phyloP scores from a whole-genome alignment of 2,329 filamentous ascomycete species.

The Coleophoma cylindrospora region DNA sequence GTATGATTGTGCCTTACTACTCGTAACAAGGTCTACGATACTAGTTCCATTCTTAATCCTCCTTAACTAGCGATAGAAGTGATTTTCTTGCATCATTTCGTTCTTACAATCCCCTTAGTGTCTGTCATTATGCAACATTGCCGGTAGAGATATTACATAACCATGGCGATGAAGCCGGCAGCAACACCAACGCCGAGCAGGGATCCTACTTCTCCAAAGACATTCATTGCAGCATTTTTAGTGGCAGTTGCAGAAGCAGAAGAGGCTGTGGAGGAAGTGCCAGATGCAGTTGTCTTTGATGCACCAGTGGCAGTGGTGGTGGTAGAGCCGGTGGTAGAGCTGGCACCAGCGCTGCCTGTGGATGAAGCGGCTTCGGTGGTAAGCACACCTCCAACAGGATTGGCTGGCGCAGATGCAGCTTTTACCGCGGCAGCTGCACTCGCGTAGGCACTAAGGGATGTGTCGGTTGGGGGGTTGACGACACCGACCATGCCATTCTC shows the following conservation, averaged over 20 bases:
- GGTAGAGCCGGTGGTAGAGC: not conserved
- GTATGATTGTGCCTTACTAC: too few relatives aligned
- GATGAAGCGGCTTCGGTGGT: constrained; percentile 14
- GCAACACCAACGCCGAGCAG: constrained; percentile 9
- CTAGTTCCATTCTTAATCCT: too few relatives aligned
- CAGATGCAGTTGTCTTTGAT: not conserved
- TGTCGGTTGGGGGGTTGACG: constrained; percentile 29
- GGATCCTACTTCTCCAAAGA: constrained; percentile 4
- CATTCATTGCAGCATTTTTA: constrained; percentile 2
- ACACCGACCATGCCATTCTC: constrained; percentile 36
- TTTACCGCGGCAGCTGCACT: constrained; percentile 5
- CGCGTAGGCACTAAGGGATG: constrained; percentile 7
- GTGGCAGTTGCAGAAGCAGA: constrained; percentile 1
- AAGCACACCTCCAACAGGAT: constrained; percentile 8
- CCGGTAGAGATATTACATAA: not conserved
- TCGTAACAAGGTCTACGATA: too few relatives aligned
- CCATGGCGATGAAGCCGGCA: constrained; percentile 15
- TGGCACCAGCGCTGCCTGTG: constrained; percentile 24
- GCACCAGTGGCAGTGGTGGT: not conserved
- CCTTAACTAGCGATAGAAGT: too few relatives aligned
- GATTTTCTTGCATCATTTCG: not conserved
- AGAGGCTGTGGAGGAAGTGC: not conserved
- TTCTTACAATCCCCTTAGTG: too few relatives aligned
- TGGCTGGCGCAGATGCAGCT: constrained; percentile 3
- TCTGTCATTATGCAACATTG: too few relatives aligned